Base-by-base conservation (phyloP, 2,329 filamentous ascomycete species). In the Lanzia echinophila region DNA sequence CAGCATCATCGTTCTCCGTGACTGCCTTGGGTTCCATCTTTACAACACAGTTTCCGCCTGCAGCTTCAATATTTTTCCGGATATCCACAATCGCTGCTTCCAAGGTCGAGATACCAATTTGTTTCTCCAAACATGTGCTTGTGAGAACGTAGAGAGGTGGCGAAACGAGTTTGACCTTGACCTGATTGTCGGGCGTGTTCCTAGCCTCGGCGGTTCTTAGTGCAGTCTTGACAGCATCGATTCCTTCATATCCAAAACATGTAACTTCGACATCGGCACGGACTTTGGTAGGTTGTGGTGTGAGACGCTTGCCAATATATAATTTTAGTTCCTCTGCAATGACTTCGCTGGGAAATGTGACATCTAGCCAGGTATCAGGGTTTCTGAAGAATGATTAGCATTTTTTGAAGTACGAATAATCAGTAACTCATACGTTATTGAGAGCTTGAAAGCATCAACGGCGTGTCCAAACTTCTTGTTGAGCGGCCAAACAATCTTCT, bases 11-110 rank as follows among this genome's bases (percentile, higher is more conserved):
- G 71, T 90, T 95, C 79, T 97, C 95, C 1, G 94, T 99, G 58
- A 99, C 94, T 4, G 95, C 94, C 84, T 97, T 97, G 63, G 94
- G 94, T 67, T 94, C 91, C 94, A 99, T 99, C 83, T 95, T 96
- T 65, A 96, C 87, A 42, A 86, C 81, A 68, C 92, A 87, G 68
- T 83, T 84, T 58, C 94, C 94, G 51, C 88, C 88, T 1, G 87
- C 81, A 44, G 73, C 77, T 69, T 84, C 82, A 69, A 99, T 99
- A 71, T 80, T 90, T 67, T 76, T 80, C 65, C 87, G 81, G 65
- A 99, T 91, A 65, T 91, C 88, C 66, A 87, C 79, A 64, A 99
- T 99, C 17, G 94, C 90, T 68, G 90, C 86, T 72, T 96, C 89
- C 63, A 99, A 76, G 59, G 86, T 82, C 58, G 83, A 76, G 66